These are phyloP conservation scores for Casuarina cunninghamiana DNA, from an alignment of 306 rosid species.

Conservation along the genomic window DNA sequence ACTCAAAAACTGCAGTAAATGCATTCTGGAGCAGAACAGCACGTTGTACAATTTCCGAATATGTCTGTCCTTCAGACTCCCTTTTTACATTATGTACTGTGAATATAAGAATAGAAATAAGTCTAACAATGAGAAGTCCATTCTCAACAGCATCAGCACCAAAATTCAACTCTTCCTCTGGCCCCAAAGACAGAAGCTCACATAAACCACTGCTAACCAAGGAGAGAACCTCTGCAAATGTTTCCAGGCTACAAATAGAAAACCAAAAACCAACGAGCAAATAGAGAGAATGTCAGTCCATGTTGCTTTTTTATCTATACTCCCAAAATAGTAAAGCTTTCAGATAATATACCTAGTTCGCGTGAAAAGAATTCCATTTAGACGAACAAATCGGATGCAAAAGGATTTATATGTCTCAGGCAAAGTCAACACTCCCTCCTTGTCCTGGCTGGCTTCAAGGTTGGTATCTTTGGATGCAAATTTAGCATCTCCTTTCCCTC, in stretches of 20 bases:
- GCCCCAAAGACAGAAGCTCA: constrained; percentile 69
- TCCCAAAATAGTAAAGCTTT: neutral
- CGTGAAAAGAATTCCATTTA: constrained; percentile 90
- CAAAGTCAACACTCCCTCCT: constrained; percentile 45
- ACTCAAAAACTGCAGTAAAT: constrained; percentile 70
- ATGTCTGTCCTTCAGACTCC: constrained; percentile 89
- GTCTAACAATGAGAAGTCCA: constrained; percentile 67
- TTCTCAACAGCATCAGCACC: constrained; percentile 67
- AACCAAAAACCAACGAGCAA: constrained; percentile 6
- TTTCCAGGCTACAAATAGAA: constrained; percentile 68
- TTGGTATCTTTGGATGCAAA: constrained; percentile 42
- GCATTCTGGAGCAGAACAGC: constrained; percentile 88
- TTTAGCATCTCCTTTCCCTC: constrained; percentile 64
- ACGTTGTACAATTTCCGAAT: constrained; percentile 90
- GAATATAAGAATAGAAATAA: constrained; percentile 71
- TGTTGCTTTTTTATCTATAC: neutral
- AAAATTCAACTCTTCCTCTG: constrained; percentile 64
- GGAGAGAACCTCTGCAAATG: constrained; percentile 76
- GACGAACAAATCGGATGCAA: constrained; percentile 76
- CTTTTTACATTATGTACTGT: constrained; percentile 72
- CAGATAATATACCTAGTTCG: constrained; percentile 68
- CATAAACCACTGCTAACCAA: constrained; percentile 52
- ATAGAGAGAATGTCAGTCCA: constrained; percentile 17
- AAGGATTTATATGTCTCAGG: constrained; percentile 60
- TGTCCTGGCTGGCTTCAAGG: constrained; percentile 36